These are phyloP conservation scores for Puccinia novopanici DNA, from an alignment of 1,284 basidiomycete species.

Conservation along the genomic window DNA sequence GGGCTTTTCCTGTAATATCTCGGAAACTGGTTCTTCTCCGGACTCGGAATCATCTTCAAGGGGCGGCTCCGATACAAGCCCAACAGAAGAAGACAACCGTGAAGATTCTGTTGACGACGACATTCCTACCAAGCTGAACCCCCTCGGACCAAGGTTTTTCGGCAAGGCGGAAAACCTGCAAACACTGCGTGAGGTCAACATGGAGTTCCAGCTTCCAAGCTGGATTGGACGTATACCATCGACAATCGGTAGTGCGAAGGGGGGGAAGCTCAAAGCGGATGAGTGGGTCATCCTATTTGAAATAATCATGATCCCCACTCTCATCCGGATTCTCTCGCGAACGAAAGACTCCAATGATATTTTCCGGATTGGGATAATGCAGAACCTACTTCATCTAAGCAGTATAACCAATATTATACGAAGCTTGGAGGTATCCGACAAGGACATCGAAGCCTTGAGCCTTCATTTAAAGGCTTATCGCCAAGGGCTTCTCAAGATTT, in stretches of 20 bases:
- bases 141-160: slow-evolving; percentile 23
- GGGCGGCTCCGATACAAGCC: too few species aligned
- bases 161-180: not conserved
- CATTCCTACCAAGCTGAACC: not conserved
- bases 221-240: slow-evolving; percentile 35
- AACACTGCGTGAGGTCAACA: not conserved
- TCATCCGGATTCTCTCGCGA: slow-evolving; percentile 3
- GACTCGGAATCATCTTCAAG: not conserved
- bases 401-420: slow-evolving; percentile 23
- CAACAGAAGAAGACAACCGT: too few species aligned
- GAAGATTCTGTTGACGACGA: not conserved
- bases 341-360: not conserved
- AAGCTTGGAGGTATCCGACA: not conserved
- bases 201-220: not conserved
- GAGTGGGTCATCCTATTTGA: slow-evolving; percentile 27
- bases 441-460: slow-evolving; percentile 15
- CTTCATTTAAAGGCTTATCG: slow-evolving; percentile 21
- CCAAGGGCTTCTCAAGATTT: slow-evolving; percentile 31
- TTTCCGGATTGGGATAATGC: not conserved
- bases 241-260: slow-evolving; percentile 18
- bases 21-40: not conserved
- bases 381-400: slow-evolving; percentile 12
- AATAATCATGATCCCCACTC: slow-evolving; percentile 27
- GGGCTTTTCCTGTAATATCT: not conserved
- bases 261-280: slow-evolving; percentile 36